phyloP scores from a whole-genome alignment of 83 land plant genomes.

The Picea abies region DNA sequence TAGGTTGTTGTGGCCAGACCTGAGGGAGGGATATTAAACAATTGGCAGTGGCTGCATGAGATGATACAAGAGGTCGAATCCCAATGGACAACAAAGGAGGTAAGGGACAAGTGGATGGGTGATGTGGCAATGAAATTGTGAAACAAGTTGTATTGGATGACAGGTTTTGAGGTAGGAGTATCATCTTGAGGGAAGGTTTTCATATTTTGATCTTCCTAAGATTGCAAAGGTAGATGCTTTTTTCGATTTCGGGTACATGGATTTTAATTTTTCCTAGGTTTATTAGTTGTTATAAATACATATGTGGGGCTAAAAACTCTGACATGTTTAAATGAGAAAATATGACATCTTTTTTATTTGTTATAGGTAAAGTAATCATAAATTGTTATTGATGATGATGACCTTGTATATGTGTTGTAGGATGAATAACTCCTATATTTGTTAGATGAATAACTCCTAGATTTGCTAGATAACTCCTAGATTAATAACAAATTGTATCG shows the following conservation, averaged over 20 bases:
- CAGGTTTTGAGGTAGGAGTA: slow-evolving; percentile 42
- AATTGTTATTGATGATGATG: not conserved
- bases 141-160: too few relatives aligned
- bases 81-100: too few relatives aligned
- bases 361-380: not conserved
- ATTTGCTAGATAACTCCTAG: too few relatives aligned
- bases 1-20: slow-evolving; percentile 48
- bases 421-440: slow-evolving; percentile 33
- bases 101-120: too few relatives aligned
- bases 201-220: slow-evolving; percentile 63
- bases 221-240: slow-evolving; percentile 54
- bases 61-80: too few relatives aligned
- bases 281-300: not conserved
- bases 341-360: not conserved
- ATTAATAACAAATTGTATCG: too few relatives aligned
- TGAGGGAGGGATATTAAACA: slow-evolving; percentile 7
- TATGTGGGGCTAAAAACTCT: slow-evolving; percentile 17
- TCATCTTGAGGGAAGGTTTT: slow-evolving; percentile 64
- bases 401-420: slow-evolving; percentile 22
- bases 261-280: slow-evolving; percentile 1
- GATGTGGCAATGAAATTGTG: too few relatives aligned
- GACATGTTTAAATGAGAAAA: not conserved
- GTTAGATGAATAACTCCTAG: too few relatives aligned
- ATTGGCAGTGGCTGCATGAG: too few relatives aligned
- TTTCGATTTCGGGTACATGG: not conserved